A percentile compares a stretch with the other conserved stretches of the same genome.
These are phyloP conservation scores for Hysterium pulicare DNA, from an alignment of 2,329 filamentous ascomycete genomes.

Conservation along the genomic window DNA sequence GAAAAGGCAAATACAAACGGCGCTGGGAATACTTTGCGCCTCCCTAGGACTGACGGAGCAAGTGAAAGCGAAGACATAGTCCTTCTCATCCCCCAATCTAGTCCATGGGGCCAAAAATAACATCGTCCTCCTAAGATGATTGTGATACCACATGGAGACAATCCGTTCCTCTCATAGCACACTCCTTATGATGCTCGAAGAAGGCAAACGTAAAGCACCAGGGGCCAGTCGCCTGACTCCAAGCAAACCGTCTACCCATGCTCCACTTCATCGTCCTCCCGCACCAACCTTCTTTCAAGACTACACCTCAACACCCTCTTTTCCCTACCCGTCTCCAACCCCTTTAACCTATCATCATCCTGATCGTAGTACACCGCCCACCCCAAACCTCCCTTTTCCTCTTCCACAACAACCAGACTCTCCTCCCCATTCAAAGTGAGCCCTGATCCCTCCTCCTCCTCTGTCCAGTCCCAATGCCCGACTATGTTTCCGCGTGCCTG, in stretches of 20 bases:
- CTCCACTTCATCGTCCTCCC: constrained; percentile 6
- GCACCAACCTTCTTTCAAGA: constrained; percentile 40
- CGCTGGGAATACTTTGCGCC: no score
- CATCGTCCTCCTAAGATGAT: no score
- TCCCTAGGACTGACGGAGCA: no score
- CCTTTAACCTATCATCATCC: constrained; percentile 46
- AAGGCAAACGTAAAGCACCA: no score
- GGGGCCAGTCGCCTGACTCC: neutral
- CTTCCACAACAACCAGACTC: constrained; percentile 56
- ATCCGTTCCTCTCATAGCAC: no score
- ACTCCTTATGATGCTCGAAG: no score
- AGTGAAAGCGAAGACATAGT: no score
- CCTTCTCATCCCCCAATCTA: no score
- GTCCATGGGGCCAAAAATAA: no score
- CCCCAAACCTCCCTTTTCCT: constrained; percentile 42
- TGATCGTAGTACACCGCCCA: constrained; percentile 55
- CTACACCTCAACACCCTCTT: constrained; percentile 44
- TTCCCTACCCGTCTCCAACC: constrained; percentile 34
- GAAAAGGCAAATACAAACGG: no score
- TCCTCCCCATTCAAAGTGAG: constrained; percentile 55
- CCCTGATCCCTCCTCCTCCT: constrained; percentile 53
- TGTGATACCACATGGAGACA: no score
- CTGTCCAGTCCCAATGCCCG: constrained; percentile 79
- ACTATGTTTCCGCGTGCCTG: constrained; percentile 70
- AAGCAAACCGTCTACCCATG: neutral